phyloP scores from a whole-genome alignment of 306 rosid genomes.

The Lathyrus aphaca region DNA sequence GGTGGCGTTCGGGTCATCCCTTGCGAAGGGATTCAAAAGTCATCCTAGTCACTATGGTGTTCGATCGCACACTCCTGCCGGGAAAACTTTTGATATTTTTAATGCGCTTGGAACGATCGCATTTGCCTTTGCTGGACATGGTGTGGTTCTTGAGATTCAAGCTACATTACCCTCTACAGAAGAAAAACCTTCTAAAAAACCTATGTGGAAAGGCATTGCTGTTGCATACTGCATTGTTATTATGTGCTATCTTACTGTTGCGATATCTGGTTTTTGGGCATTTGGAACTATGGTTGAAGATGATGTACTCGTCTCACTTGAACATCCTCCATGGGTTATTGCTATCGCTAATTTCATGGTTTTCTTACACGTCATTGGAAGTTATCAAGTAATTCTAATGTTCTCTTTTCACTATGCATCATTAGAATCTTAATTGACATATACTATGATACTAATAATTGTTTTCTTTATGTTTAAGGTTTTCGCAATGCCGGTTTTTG shows the following conservation, averaged over 20 bases:
- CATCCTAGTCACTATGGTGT: constrained; percentile 40
- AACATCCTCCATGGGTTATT: constrained; percentile 59
- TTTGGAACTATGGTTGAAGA: constrained; percentile 61
- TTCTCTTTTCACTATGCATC: too few species aligned
- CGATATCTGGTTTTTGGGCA: constrained; percentile 69
- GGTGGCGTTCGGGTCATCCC: constrained; percentile 52
- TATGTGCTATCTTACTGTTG: constrained; percentile 51
- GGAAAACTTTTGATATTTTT: constrained; percentile 45
- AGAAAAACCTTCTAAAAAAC: constrained; percentile 55
- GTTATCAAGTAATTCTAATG: constrained; percentile 56
- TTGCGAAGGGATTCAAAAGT: constrained; percentile 31
- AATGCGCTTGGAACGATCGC: constrained; percentile 71
- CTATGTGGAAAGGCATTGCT: constrained; percentile 68
- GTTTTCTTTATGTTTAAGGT: constrained; percentile 40
- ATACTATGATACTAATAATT: too few species aligned
- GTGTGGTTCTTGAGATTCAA: constrained; percentile 69
- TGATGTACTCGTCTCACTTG: constrained; percentile 65
- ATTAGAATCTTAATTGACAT: too few species aligned
- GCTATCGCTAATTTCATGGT: constrained; percentile 67
- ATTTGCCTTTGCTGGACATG: constrained; percentile 71
- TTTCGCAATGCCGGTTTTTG: constrained; percentile 70
- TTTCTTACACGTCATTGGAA: constrained; percentile 69
- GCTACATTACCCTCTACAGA: constrained; percentile 70
- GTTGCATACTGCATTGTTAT: constrained; percentile 60
- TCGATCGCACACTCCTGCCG: constrained; percentile 43